A percentile compares a stretch with the other conserved stretches of the same genome.
phyloP scores from a whole-genome alignment of 2,329 filamentous ascomycete species.

The Paecilomyces sp. region DNA sequence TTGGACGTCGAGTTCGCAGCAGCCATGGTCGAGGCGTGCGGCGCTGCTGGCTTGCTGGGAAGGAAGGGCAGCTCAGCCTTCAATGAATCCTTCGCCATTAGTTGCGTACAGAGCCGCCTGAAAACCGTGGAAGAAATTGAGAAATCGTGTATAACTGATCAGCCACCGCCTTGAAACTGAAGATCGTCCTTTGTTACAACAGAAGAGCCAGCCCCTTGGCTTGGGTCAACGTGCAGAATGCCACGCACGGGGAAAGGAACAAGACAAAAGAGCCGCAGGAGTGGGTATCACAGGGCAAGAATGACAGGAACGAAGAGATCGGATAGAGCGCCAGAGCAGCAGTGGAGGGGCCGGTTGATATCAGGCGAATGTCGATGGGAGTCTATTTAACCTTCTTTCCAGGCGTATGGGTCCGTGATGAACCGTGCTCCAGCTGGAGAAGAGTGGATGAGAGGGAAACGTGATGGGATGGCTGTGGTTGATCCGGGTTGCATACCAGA shows the following conservation, averaged over 20 bases:
- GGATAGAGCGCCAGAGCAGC: neutral
- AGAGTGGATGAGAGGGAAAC: neutral
- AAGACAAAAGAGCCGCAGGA: neutral
- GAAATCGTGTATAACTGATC: neutral
- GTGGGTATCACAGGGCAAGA: neutral
- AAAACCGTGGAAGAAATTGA: too few species aligned
- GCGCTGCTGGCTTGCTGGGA: neutral
- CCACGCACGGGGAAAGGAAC: neutral
- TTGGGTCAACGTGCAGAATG: neutral
- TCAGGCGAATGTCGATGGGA: neutral
- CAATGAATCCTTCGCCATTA: neutral
- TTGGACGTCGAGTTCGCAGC: slow-evolving; percentile 13
- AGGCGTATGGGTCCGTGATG: neutral
- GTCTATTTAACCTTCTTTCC: neutral
- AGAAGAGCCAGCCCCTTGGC: neutral
- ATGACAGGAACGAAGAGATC: neutral
- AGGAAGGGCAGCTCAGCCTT: neutral
- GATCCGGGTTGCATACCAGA: neutral
- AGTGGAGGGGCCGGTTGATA: neutral
- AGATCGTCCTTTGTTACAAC: neutral
- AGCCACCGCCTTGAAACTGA: neutral
- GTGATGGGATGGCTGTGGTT: neutral
- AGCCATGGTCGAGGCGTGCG: slow-evolving; percentile 10
- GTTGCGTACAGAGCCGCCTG: neutral
- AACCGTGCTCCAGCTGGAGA: slow-evolving; percentile 1